A percentile compares a stretch with the other conserved stretches of the same genome.
Conservation (phyloP, 2,329 filamentous ascomycete genomes). For the Verticillium isaacii region DNA sequence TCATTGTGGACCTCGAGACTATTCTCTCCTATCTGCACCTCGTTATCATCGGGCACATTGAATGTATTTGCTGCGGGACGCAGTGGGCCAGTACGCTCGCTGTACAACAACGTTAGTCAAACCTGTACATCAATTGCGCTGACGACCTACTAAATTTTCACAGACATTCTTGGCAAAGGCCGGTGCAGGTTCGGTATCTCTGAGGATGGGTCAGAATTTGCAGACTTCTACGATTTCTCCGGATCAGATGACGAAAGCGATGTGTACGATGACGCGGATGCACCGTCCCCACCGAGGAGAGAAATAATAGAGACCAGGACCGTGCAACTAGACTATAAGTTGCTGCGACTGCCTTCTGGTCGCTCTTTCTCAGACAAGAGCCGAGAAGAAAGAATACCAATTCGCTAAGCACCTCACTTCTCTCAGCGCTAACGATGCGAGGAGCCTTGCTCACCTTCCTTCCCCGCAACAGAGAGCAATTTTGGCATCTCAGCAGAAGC, state of each 20-base stretch:
- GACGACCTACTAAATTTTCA: background rate
- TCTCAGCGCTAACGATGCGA: slow-evolving; percentile 20
- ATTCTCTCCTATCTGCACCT: slow-evolving; percentile 43
- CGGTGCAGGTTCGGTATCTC: slow-evolving; percentile 39
- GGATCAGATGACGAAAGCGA: slow-evolving; percentile 1
- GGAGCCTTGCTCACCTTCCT: slow-evolving; percentile 21
- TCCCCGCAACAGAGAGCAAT: slow-evolving; percentile 20
- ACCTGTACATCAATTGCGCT: too few species aligned
- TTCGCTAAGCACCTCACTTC: slow-evolving; percentile 18
- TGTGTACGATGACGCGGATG: background rate
- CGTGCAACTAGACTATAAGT: slow-evolving; percentile 17
- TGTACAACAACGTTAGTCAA: slow-evolving; percentile 34
- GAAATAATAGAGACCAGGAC: background rate
- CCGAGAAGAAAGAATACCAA: slow-evolving; percentile 8
- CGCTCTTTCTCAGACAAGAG: slow-evolving; percentile 14
- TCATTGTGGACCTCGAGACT: slow-evolving; percentile 40
- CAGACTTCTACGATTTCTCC: slow-evolving; percentile 34
- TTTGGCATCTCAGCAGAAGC: slow-evolving; percentile 20
- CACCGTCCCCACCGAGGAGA: background rate
- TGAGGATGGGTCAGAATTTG: slow-evolving; percentile 27
- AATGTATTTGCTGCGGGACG: slow-evolving; percentile 47
- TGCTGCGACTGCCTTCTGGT: slow-evolving; percentile 28
- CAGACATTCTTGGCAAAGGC: slow-evolving; percentile 40
- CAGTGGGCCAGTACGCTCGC: slow-evolving; percentile 35
- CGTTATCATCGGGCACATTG: slow-evolving; percentile 40